Percentiles rank a stretch among this genome's conserved stretches.
phyloP scores from a whole-genome alignment of 2,329 filamentous ascomycete species.

The Colletotrichum paranaense region DNA sequence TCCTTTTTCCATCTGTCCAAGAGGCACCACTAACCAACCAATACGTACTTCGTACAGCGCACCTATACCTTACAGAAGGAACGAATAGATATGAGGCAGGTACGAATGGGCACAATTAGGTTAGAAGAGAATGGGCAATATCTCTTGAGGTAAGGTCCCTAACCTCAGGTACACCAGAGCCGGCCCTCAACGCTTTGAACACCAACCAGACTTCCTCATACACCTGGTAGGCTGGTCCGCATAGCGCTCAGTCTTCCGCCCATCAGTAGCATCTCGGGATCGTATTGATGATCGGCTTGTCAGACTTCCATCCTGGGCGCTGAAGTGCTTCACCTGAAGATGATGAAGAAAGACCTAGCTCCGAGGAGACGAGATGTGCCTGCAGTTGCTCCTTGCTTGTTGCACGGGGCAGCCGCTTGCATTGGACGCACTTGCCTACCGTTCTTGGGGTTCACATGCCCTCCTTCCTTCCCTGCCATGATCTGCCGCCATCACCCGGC shows the following conservation, averaged over 20 bases:
- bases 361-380: background rate
- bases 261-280: background rate
- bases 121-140: background rate
- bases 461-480: background rate
- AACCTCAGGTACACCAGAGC: too few relatives aligned
- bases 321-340: background rate
- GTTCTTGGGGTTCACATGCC: conserved; percentile 5
- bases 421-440: conserved; percentile 24
- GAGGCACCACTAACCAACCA: too few relatives aligned
- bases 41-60: background rate
- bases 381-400: background rate
- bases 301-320: background rate
- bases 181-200: background rate
- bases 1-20: background rate
- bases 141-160: too few relatives aligned
- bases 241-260: background rate
- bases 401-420: conserved; percentile 27
- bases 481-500: too few relatives aligned
- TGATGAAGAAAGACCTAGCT: background rate
- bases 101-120: too few relatives aligned
- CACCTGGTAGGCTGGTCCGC: background rate
- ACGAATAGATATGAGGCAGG: too few relatives aligned
- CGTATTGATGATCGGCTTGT: background rate
- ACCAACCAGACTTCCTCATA: background rate
- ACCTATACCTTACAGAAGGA: too few relatives aligned